phyloP scores from a whole-genome alignment of 2,329 filamentous ascomycete species.

The Aspergillus sp. region DNA sequence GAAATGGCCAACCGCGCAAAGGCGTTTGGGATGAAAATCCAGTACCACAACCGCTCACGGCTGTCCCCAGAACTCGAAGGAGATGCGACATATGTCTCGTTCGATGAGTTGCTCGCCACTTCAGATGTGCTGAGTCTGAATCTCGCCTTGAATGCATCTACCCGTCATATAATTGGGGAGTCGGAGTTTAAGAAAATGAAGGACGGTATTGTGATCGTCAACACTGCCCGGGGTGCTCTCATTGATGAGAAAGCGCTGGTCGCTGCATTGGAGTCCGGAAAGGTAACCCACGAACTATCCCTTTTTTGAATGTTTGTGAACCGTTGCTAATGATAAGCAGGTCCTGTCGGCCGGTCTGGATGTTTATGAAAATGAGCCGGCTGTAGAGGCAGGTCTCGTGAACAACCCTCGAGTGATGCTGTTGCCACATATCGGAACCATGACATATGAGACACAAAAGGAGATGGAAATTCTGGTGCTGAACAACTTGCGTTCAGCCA shows the following conservation, averaged over 20 bases:
- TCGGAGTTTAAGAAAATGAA: conserved; percentile 44
- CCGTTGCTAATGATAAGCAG: conserved; percentile 8
- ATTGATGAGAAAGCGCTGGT: conserved; percentile 46
- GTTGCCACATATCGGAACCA: conserved; percentile 58
- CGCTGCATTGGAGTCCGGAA: conserved; percentile 39
- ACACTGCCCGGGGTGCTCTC: conserved; percentile 40
- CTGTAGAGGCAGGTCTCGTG: conserved; percentile 44
- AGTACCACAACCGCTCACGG: conserved; percentile 43
- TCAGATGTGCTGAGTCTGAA: conserved; percentile 45
- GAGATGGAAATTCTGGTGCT: conserved; percentile 59
- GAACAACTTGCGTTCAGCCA: conserved; percentile 52
- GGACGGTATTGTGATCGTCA: conserved; percentile 40
- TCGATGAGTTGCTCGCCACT: conserved; percentile 42
- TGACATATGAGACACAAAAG: conserved; percentile 56
- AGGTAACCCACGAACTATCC: conserved; percentile 22
- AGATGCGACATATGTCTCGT: conserved; percentile 41
- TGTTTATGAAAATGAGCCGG: conserved; percentile 45
- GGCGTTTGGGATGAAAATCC: conserved; percentile 44
- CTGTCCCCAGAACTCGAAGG: conserved; percentile 37
- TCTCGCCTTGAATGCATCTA: conserved; percentile 40
- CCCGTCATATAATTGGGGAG: conserved; percentile 42
- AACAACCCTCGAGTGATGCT: conserved; percentile 46
- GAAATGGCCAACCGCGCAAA: conserved; percentile 42
- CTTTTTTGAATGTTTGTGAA: neutral
- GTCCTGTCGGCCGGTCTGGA: conserved; percentile 42